Percentiles rank a stretch among this genome's conserved stretches.
Conservation (phyloP, 768 basidiomycete genomes). For the Auricularia heimuer region DNA sequence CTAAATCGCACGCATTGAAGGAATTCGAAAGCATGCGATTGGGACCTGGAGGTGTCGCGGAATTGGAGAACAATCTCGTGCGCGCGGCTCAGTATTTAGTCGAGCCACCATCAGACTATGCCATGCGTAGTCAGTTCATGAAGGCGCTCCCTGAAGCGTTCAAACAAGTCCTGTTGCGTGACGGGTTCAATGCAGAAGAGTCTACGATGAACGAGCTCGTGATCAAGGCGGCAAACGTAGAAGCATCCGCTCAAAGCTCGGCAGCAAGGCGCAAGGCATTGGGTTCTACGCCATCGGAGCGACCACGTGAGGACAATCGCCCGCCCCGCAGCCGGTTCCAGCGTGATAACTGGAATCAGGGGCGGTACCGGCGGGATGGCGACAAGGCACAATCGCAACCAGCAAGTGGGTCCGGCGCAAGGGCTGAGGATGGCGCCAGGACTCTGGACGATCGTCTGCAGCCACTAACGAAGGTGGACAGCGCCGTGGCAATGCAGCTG, state of each 20-base stretch:
- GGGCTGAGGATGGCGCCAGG: too few species aligned
- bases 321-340: too few species aligned
- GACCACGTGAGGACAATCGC: background rate
- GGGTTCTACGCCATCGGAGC: background rate
- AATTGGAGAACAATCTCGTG: background rate
- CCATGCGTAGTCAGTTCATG: background rate
- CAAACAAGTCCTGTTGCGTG: background rate
- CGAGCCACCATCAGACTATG: background rate
- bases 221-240: background rate
- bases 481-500: background rate
- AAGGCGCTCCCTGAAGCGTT: background rate
- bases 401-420: too few species aligned
- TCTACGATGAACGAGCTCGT: background rate
- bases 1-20: background rate
- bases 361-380: too few species aligned
- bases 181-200: background rate
- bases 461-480: too few species aligned
- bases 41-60: background rate
- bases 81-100: background rate
- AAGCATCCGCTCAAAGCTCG: background rate
- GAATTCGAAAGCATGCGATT: background rate
- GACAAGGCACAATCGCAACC: too few species aligned
- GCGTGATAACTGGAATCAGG: too few species aligned
- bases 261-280: background rate
- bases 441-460: too few species aligned